A percentile compares a stretch with the other conserved stretches of the same genome.
Conservation (phyloP, 2,329 filamentous ascomycete species). For the Verticillium isaacii region DNA sequence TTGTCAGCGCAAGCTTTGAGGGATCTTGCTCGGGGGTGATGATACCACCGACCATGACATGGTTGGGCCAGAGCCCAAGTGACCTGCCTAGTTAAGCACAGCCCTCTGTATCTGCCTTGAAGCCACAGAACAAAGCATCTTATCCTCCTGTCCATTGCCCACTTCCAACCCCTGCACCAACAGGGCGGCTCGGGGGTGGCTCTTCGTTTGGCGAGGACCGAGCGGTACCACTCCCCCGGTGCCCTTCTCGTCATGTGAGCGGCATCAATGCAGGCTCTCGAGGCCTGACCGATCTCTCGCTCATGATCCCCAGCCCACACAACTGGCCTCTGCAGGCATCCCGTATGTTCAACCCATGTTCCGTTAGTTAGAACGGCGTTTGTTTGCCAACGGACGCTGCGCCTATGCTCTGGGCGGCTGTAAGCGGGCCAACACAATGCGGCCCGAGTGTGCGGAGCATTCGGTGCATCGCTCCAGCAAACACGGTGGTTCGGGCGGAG, state of each 20-base stretch:
- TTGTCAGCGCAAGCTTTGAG: neutral
- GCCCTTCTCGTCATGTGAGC: slow-evolving; percentile 6
- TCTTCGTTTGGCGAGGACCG: neutral
- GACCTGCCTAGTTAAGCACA: neutral
- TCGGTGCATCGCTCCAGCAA: neutral
- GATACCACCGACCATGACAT: neutral
- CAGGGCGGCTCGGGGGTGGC: neutral
- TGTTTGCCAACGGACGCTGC: neutral
- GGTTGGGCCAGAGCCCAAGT: neutral
- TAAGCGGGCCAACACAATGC: neutral
- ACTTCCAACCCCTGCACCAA: neutral
- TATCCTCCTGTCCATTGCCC: neutral
- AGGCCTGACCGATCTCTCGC: neutral
- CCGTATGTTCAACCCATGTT: neutral
- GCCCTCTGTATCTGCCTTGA: neutral
- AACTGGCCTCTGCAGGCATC: neutral
- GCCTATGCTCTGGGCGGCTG: neutral
- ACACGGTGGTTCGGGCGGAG: neutral
- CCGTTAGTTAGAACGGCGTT: neutral
- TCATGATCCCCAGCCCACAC: neutral
- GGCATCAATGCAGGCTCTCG: slow-evolving; percentile 1
- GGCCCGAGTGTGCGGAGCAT: neutral
- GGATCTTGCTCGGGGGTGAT: neutral
- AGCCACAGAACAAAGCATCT: neutral
- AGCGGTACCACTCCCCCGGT: neutral